Percentiles rank a stretch among this genome's conserved stretches.
Conservation (phyloP, 1,139 yeast species). For the Diutina neorugosa region DNA sequence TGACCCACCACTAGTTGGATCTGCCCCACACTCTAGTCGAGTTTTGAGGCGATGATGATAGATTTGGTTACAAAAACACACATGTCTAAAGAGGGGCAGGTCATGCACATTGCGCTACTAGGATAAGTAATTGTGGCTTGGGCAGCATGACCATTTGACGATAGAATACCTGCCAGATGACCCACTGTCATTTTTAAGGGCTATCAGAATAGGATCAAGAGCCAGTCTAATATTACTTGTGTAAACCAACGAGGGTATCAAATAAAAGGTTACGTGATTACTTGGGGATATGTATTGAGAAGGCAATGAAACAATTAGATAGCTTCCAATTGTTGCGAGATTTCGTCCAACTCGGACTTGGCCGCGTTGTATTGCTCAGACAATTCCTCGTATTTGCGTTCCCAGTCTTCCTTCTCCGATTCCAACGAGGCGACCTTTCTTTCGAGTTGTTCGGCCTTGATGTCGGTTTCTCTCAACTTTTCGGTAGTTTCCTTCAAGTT, state of each 20-base stretch:
- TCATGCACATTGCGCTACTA: background rate
- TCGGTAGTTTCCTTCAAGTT: constrained; percentile 89
- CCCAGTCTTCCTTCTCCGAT: constrained; percentile 86
- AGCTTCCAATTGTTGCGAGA: constrained; percentile 85
- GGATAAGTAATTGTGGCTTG: background rate
- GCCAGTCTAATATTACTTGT: too few relatives aligned
- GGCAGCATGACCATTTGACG: background rate
- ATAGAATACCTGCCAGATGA: background rate
- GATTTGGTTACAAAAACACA: background rate
- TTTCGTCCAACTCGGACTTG: constrained; percentile 86
- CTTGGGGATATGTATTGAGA: background rate
- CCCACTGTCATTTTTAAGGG: background rate
- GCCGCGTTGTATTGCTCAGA: constrained; percentile 70
- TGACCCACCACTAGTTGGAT: background rate
- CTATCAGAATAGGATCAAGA: too few relatives aligned
- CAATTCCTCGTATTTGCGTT: constrained; percentile 84
- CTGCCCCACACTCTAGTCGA: too few relatives aligned
- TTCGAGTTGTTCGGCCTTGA: constrained; percentile 94
- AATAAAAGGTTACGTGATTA: background rate
- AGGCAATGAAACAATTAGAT: constrained; percentile 27
- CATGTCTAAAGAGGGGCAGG: background rate
- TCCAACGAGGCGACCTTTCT: constrained; percentile 89
- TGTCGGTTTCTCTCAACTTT: constrained; percentile 89
- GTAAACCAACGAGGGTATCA: background rate
- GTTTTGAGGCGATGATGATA: background rate